Evolutionary conservation across 106 monocot genomes (phyloP).

Genomic region (Cymbidium sinense): DNA sequence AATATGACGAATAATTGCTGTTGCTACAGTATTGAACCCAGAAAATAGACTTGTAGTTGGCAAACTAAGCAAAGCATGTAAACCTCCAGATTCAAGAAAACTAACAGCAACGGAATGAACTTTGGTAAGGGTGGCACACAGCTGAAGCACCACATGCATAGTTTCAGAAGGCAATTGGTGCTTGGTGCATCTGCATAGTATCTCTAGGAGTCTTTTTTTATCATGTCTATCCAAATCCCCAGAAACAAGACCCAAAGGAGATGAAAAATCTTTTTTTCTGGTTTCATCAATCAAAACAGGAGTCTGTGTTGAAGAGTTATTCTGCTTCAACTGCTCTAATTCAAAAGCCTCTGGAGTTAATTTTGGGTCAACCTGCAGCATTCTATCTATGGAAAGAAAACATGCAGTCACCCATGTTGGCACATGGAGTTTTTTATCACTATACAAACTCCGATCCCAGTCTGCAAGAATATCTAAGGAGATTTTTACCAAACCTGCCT

Average conservation of each 20-base stretch:
- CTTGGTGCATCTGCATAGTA: slow-evolving; percentile 80
- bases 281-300: slow-evolving; percentile 54
- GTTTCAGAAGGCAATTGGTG: slow-evolving; percentile 80
- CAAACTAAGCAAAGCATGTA: slow-evolving; percentile 73
- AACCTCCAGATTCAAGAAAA: slow-evolving; percentile 82
- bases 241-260: slow-evolving; percentile 13
- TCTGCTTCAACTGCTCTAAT: slow-evolving; percentile 56
- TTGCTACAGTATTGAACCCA: slow-evolving; percentile 83
- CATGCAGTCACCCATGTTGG: slow-evolving; percentile 94
- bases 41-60: slow-evolving; percentile 81
- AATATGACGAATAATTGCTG: slow-evolving; percentile 89
- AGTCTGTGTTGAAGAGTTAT: slow-evolving; percentile 24
- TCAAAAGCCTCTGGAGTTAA: slow-evolving; percentile 34
- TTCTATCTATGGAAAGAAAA: slow-evolving; percentile 86
- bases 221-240: slow-evolving; percentile 49
- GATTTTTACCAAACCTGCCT: slow-evolving; percentile 66
- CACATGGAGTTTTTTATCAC: slow-evolving; percentile 44
- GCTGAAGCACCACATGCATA: slow-evolving; percentile 90
- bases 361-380: slow-evolving; percentile 81
- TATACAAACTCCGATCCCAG: slow-evolving; percentile 42
- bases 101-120: slow-evolving; percentile 69
- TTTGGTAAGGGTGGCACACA: slow-evolving; percentile 94
- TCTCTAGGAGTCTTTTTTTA: slow-evolving; percentile 72
- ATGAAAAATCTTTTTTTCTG: slow-evolving; percentile 30
- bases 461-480: slow-evolving; percentile 65